Base-by-base conservation (phyloP, 1,284 basidiomycete genomes). In the Acaromyces ingoldii region DNA sequence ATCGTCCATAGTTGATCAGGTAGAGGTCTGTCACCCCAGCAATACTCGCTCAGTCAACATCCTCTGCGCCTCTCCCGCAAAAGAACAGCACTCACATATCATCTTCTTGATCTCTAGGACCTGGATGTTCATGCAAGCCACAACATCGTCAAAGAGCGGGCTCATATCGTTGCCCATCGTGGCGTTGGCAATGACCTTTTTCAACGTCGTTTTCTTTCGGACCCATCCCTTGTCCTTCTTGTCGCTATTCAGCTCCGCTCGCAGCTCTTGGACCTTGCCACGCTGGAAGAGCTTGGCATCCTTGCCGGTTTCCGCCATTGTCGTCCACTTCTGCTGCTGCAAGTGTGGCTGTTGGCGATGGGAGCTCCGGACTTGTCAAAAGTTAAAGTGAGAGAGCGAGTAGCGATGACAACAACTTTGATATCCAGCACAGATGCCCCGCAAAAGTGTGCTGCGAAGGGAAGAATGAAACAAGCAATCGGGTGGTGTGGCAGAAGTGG, bases 91-190 rank as follows among this genome's bases (percentile, higher is more conserved):
- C 50, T 49, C 45, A 42, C 48, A 67, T 26, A 58, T 71, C 65
- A 93, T 97, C 82, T 98, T 98, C 82, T 98, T 98, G 76, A 98
- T 93, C 77, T 98, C 95, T 33, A 98, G 81, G 6, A 92, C 78
- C 30, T 89, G 88, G 6, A 88, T 89, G 37, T 86, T 86, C 55
- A 95, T 80, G 71, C 88, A 91, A 69, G 88, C 86, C 11, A 91
- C 85, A 46, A 95, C 88, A 66, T 93, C 91, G 17, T 84, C 82
- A 79, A 91, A 93, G 62, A 95, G 79, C 22, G 87, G 84, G 17
- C 91, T 95, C 93, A 98, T 76, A 55, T 76, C 74, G 89, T 97
- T 75, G 49, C 73, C 74, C 74, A 76, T 74, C 19, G 74, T 75
- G 6, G 72, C 72, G 51, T 76, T 76, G 36, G 74, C 74, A 29